A percentile compares a stretch with the other conserved stretches of the same genome.
phyloP scores from a whole-genome alignment of 2,329 filamentous ascomycete genomes.

The Blastomyces gilchristii region DNA sequence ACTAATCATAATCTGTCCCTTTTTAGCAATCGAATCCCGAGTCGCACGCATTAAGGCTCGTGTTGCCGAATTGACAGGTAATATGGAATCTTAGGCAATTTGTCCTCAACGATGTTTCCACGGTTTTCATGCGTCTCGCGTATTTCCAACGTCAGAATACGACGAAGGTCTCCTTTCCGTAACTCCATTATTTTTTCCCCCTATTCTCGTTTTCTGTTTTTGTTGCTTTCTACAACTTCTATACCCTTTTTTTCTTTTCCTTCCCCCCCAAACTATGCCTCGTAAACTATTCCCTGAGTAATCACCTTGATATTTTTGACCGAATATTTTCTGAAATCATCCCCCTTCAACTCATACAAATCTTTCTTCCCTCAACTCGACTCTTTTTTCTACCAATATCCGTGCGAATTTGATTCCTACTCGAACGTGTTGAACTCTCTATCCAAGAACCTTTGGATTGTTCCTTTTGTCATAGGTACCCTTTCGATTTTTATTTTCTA shows the following conservation, averaged over 20 bases:
- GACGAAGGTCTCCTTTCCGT: background rate
- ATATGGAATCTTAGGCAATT: conserved; percentile 50
- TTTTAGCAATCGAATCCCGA: conserved; percentile 78
- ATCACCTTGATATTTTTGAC: background rate
- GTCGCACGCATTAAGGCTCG: conserved; percentile 96
- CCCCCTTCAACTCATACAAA: background rate
- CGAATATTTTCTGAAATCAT: background rate
- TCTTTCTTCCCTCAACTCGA: background rate
- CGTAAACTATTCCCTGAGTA: background rate
- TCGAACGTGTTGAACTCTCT: background rate
- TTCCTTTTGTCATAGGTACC: conserved; percentile 3
- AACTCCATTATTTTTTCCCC: background rate
- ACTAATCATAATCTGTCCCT: background rate
- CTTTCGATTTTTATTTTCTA: background rate
- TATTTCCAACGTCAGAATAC: background rate
- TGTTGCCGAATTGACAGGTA: conserved; percentile 84
- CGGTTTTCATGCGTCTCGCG: background rate
- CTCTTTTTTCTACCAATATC: background rate
- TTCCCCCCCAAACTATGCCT: background rate
- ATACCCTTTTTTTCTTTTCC: background rate
- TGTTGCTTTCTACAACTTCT: background rate
- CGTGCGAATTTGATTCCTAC: background rate
- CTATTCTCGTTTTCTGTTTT: background rate
- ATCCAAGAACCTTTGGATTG: conserved; percentile 5
- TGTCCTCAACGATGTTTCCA: conserved; percentile 7